Percentiles rank a stretch among this genome's conserved stretches.
Conservation (phyloP, 2,329 filamentous ascomycete species). For the Apiospora pterosperma region DNA sequence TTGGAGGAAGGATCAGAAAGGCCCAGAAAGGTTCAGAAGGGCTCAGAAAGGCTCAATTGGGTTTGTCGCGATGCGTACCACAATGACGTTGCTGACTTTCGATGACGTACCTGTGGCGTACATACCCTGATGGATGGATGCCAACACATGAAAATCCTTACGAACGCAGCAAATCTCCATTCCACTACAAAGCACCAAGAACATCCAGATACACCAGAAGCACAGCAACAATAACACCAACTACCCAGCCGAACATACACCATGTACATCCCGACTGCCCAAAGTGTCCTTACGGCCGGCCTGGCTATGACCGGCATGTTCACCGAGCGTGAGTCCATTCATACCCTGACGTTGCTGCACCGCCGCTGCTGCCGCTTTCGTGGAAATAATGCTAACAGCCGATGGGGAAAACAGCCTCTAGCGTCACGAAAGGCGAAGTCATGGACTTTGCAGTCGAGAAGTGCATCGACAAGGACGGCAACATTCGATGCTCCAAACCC, state of each 20-base stretch:
- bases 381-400: background rate
- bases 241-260: background rate
- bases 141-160: background rate
- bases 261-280: conserved; percentile 26
- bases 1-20: background rate
- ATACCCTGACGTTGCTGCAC: background rate
- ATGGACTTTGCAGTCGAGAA: conserved; percentile 40
- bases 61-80: background rate
- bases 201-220: too few relatives aligned
- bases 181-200: background rate
- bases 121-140: background rate
- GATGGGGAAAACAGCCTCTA: conserved; percentile 13
- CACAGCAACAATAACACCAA: background rate
- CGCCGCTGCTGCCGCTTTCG: background rate
- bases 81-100: background rate
- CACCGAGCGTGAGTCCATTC: conserved; percentile 17
- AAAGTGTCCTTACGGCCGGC: conserved; percentile 24
- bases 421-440: conserved; percentile 31
- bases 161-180: background rate
- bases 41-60: background rate
- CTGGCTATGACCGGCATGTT: conserved; percentile 21
- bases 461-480: conserved; percentile 35
- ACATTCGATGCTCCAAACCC: conserved; percentile 35
- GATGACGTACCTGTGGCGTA: background rate
- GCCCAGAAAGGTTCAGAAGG: too few relatives aligned